These are phyloP conservation scores for Eucalyptus regnans DNA, from an alignment of 345 rosid species.

Conservation along the genomic window DNA sequence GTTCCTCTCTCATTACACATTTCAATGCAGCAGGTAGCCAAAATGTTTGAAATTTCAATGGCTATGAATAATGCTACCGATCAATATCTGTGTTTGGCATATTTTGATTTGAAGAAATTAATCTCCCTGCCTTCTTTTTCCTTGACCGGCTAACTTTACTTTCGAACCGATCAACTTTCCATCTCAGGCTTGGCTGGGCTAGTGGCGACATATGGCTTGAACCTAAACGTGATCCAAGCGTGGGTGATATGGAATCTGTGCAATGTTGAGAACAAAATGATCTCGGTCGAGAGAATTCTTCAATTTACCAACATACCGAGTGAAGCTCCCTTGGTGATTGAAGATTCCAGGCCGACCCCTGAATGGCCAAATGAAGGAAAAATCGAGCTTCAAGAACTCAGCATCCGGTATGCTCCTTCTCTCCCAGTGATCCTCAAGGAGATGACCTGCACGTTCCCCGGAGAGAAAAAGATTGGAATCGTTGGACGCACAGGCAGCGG, in stretches of 20 bases:
- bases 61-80: neutral
- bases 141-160: neutral
- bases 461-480: constrained; percentile 63
- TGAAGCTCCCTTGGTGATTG: constrained; percentile 40
- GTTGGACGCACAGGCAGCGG: constrained; percentile 97
- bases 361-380: constrained; percentile 49
- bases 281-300: constrained; percentile 63
- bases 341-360: constrained; percentile 20
- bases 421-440: constrained; percentile 58
- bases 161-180: neutral
- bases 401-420: constrained; percentile 35
- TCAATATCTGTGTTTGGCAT: neutral
- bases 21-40: neutral
- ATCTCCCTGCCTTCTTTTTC: neutral
- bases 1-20: neutral
- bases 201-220: constrained; percentile 54
- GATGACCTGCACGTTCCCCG: constrained; percentile 53
- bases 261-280: constrained; percentile 76
- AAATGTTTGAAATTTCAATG: neutral
- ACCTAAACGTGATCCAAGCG: constrained; percentile 50
- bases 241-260: constrained; percentile 73
- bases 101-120: neutral
- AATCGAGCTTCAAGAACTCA: constrained; percentile 37
- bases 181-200: constrained; percentile 59
- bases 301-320: constrained; percentile 41